phyloP scores from a whole-genome alignment of 2,329 filamentous ascomycete species.

The Nigrograna mackinnonii region DNA sequence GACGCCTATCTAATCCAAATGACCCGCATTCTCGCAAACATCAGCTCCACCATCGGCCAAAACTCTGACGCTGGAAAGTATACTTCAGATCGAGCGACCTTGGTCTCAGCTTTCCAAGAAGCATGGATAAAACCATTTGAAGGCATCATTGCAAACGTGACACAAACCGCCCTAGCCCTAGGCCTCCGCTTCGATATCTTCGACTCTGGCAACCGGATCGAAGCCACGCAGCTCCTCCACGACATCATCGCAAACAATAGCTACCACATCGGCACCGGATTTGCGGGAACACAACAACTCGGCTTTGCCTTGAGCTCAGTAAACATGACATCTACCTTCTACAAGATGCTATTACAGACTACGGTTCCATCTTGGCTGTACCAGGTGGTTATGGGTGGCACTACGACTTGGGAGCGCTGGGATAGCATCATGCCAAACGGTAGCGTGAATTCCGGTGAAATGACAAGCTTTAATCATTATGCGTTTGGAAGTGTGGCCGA shows the following conservation, averaged over 20 bases:
- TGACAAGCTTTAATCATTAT: constrained; percentile 3
- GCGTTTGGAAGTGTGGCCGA: constrained; percentile 2
- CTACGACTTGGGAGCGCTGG: constrained; percentile 38
- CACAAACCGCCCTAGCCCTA: background rate
- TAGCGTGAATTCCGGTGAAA: constrained; percentile 1
- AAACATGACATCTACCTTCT: constrained; percentile 21
- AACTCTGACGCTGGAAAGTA: too few species aligned
- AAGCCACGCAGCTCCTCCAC: too few species aligned
- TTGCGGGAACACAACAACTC: background rate
- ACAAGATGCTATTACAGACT: constrained; percentile 52
- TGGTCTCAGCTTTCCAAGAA: too few species aligned
- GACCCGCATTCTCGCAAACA: too few species aligned
- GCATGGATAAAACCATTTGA: background rate
- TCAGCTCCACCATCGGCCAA: too few species aligned
- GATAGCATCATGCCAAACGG: constrained; percentile 1
- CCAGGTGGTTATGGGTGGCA: constrained; percentile 49
- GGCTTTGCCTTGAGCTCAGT: constrained; percentile 5
- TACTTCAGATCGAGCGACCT: too few species aligned
- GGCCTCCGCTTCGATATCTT: background rate
- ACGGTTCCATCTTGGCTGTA: constrained; percentile 53
- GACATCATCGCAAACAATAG: too few species aligned
- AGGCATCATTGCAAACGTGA: background rate
- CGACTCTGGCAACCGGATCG: too few species aligned
- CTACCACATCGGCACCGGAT: background rate
- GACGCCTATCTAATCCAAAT: background rate